A percentile compares a stretch with the other conserved stretches of the same genome.
Conservation (phyloP, 495 filamentous ascomycete species). For the Talaromyces borbonicus region DNA sequence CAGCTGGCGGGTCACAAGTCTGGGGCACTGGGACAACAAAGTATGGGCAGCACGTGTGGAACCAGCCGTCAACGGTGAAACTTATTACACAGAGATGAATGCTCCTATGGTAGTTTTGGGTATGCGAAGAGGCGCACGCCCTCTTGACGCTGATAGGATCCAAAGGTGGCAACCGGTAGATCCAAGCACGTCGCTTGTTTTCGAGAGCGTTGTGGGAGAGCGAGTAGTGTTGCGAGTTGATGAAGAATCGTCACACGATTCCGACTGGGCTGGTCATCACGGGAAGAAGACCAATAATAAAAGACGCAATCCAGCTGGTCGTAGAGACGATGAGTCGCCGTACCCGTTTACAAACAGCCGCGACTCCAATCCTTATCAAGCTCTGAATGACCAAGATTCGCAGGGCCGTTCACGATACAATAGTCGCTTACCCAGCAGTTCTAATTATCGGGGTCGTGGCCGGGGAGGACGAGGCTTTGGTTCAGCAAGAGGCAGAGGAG, state of each 20-base stretch:
- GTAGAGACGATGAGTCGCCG: constrained; percentile 22
- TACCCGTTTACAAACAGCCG: constrained; percentile 8
- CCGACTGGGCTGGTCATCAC: constrained; percentile 47
- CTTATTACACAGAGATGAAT: constrained; percentile 64
- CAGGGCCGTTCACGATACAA: background rate
- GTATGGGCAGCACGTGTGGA: constrained; percentile 78
- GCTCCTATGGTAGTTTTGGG: constrained; percentile 69
- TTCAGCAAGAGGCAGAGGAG: constrained; percentile 2
- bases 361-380: constrained; percentile 2
- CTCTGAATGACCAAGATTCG: background rate
- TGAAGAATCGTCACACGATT: constrained; percentile 46
- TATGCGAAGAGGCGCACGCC: constrained; percentile 58
- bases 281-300: constrained; percentile 46
- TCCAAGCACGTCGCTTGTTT: constrained; percentile 51
- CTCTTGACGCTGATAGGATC: constrained; percentile 72
- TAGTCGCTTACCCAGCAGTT: background rate
- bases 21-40: constrained; percentile 61
- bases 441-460: constrained; percentile 1
- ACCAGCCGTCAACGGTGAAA: constrained; percentile 54
- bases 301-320: constrained; percentile 24
- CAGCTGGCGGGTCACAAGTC: constrained; percentile 72
- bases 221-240: constrained; percentile 76
- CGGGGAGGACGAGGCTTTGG: constrained; percentile 6
- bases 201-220: constrained; percentile 78
- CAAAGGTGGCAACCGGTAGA: constrained; percentile 73